These are phyloP conservation scores for Corchorus olitorius DNA, from an alignment of 345 rosid species.

Conservation along the genomic window DNA sequence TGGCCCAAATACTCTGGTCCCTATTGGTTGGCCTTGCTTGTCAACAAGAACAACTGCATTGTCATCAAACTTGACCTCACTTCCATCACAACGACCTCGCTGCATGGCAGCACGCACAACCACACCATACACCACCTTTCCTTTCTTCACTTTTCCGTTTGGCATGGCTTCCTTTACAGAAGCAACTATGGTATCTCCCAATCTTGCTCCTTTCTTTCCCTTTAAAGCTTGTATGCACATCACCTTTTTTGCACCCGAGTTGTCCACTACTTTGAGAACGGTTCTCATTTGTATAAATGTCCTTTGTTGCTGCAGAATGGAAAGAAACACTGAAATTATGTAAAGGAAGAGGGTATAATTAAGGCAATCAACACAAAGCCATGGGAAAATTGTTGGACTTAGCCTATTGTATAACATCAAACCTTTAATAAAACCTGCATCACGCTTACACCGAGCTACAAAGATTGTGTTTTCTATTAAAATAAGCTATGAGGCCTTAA, in stretches of 20 bases:
- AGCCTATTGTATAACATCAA: background rate
- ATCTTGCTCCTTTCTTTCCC: conserved; percentile 73
- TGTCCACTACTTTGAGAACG: conserved; percentile 78
- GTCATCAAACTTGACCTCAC: conserved; percentile 92
- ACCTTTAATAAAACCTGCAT: background rate
- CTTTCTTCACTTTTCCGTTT: conserved; percentile 92
- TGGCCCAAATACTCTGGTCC: conserved; percentile 86
- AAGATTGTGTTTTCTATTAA: background rate
- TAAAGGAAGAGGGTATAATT: background rate
- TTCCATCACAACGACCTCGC: conserved; percentile 88
- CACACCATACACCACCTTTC: conserved; percentile 76
- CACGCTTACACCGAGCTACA: background rate
- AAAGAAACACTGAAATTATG: conserved; percentile 5
- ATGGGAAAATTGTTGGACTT: background rate
- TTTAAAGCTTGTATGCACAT: conserved; percentile 80
- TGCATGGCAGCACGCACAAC: conserved; percentile 94
- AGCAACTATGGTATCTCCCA: conserved; percentile 77
- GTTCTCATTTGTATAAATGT: conserved; percentile 89
- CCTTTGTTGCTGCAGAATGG: conserved; percentile 54
- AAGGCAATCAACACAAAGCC: conserved; percentile 8
- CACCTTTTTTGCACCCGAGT: conserved; percentile 82
- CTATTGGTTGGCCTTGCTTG: conserved; percentile 73
- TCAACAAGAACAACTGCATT: conserved; percentile 84
- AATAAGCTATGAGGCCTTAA: background rate
- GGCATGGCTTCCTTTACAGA: conserved; percentile 89